Evolutionary conservation across 2,329 filamentous ascomycete genomes (phyloP), one percentile per base, ranked within the genome.

Genomic region (Curvularia lunata): DNA sequence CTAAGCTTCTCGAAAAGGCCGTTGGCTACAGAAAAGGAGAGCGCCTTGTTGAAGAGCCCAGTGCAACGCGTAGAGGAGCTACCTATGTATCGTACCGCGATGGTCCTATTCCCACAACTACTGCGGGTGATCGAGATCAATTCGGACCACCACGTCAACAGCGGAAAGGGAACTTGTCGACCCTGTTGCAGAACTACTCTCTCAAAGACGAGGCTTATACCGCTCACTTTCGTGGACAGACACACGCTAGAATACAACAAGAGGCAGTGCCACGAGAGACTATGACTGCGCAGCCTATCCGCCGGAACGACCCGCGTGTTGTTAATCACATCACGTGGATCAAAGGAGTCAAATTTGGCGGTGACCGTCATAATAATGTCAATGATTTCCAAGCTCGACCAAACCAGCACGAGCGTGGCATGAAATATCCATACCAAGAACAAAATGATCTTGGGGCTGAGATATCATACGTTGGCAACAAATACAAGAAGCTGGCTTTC

Each of bases 81-180:
- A 80, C 84, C 2, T 97, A 97, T 80, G 91, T 90, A 74, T 94
- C 91, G 0, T 97, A 94, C 69, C 87, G 91, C 45, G 87, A 92
- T 52, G 70, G 70, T 3, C 68, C 69, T 21, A 63, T 69, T 10
- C 47, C 62, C 13, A 63, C 58, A 4, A 59, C 63, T 13, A 63
- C 65, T 19, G 54, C 61, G 4, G 61, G 56, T n/a, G 54, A 56
- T 4, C 65, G 62, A 32, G 61, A 66, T 23, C 61, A 65, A 4
- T 64, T 64, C 16, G 65, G 61, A 25, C 62, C 62, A 27, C 62
- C 65, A 30, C 64, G 61, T 16, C 45, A 56, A n/a, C 65, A 63
- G 46, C 64, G 61, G 13, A 66, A 67, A 38, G 70, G 71, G 21
- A 68, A 71, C 10, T 43, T 72, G 16, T 69, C 69, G 7, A 67